These are phyloP conservation scores for Penicillium brevicompactum DNA, from an alignment of 2,329 filamentous ascomycete genomes.

Conservation along the genomic window DNA sequence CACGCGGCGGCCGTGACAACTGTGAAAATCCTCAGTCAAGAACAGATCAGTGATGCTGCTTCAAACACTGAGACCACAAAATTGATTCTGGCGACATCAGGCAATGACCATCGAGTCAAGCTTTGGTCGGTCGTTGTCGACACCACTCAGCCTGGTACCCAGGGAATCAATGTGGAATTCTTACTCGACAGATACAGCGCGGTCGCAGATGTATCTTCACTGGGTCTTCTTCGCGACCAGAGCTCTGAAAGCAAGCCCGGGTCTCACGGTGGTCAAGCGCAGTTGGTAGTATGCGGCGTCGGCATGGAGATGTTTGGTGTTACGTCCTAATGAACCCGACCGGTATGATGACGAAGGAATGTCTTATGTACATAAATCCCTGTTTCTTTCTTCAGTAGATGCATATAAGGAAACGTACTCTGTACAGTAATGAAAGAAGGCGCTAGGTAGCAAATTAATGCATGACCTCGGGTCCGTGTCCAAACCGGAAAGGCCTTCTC, in stretches of 20 bases:
- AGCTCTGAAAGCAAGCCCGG: slow-evolving; percentile 5
- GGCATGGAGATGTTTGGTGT: slow-evolving; percentile 51
- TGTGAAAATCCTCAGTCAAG: slow-evolving; percentile 33
- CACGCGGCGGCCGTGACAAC: slow-evolving; percentile 49
- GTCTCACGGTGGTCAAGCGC: slow-evolving; percentile 3
- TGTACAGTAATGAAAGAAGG: background rate
- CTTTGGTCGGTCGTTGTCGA: slow-evolving; percentile 43
- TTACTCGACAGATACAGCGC: slow-evolving; percentile 44
- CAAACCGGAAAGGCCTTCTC: background rate
- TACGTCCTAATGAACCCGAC: slow-evolving; percentile 2
- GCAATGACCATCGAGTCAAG: slow-evolving; percentile 52
- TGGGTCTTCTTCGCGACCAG: slow-evolving; percentile 42
- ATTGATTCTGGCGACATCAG: slow-evolving; percentile 40
- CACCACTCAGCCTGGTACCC: slow-evolving; percentile 13
- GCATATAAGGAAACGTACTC: background rate
- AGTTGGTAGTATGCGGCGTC: slow-evolving; percentile 51
- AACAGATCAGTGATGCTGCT: background rate
- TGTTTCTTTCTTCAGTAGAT: background rate
- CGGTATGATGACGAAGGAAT: slow-evolving; percentile 16
- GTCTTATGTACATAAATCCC: slow-evolving; percentile 13
- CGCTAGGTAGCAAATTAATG: background rate
- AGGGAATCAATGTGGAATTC: slow-evolving; percentile 28
- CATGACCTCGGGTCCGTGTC: background rate
- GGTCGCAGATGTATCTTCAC: slow-evolving; percentile 58
- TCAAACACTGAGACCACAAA: slow-evolving; percentile 8